These are phyloP conservation scores for Russula lepida DNA, from an alignment of 768 basidiomycete species.

Conservation along the genomic window DNA sequence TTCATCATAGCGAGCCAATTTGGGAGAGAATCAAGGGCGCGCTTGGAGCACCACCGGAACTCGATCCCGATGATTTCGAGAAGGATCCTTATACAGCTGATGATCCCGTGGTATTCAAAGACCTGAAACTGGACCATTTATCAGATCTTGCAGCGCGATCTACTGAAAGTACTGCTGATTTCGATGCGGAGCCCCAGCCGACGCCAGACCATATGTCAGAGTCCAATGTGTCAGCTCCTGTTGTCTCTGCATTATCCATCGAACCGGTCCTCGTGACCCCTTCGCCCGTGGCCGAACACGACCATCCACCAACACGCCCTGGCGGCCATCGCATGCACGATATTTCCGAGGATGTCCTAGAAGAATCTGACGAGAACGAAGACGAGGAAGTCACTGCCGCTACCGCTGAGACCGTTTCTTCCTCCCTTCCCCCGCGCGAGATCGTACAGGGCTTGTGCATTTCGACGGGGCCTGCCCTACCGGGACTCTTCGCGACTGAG, in stretches of 20 bases:
- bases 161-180: background rate
- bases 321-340: slow-evolving; percentile 31
- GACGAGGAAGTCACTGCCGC: too few relatives aligned
- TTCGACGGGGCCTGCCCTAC: slow-evolving; percentile 35
- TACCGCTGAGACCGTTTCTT: background rate
- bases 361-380: slow-evolving; percentile 10
- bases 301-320: slow-evolving; percentile 28
- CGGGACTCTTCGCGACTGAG: slow-evolving; percentile 15
- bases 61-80: slow-evolving; percentile 50
- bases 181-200: background rate
- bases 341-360: slow-evolving; percentile 22
- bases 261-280: slow-evolving; percentile 45
- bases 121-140: slow-evolving; percentile 1
- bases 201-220: slow-evolving; percentile 10
- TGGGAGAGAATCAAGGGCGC: slow-evolving; percentile 90
- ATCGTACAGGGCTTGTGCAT: slow-evolving; percentile 51
- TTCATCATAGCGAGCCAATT: slow-evolving; percentile 71
- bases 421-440: background rate
- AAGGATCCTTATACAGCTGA: slow-evolving; percentile 13
- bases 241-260: slow-evolving; percentile 29
- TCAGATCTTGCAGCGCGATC: background rate
- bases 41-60: slow-evolving; percentile 78
- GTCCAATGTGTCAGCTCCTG: background rate
- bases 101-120: slow-evolving; percentile 5
- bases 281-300: slow-evolving; percentile 18